Evolutionary conservation across 148 eudicot genomes (phyloP).

Genomic region (Fagopyrum esculentum): DNA sequence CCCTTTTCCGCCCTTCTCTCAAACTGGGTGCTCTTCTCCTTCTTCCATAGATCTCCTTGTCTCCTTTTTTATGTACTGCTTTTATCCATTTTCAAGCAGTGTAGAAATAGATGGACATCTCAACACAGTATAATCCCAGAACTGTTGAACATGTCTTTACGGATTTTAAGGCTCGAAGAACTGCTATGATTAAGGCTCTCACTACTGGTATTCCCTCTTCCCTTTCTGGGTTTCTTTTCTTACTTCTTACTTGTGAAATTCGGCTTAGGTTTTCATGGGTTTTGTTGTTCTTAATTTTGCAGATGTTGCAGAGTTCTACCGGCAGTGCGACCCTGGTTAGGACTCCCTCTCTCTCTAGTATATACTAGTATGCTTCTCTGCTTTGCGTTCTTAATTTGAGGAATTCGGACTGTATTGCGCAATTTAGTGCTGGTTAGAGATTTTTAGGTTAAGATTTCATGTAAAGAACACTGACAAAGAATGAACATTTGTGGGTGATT

Average conservation of each 20-base stretch:
- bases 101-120: conserved; percentile 27
- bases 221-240: neutral
- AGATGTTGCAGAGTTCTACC: conserved; percentile 38
- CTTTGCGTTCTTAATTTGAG: neutral
- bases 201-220: conserved; percentile 29
- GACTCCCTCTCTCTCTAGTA: conserved; percentile 17
- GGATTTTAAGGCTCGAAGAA: conserved; percentile 54
- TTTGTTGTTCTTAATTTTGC: conserved; percentile 9
- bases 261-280: neutral
- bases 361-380: neutral
- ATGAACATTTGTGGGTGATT: neutral
- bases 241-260: no score
- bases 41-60: neutral
- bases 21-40: neutral
- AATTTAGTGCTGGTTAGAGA: neutral
- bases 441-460: neutral
- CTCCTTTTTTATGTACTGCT: neutral
- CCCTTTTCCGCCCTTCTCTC: neutral
- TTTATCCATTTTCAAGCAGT: neutral
- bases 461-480: neutral
- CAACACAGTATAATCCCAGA: conserved; percentile 38
- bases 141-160: conserved; percentile 59
- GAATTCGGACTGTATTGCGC: neutral
- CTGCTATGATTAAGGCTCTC: conserved; percentile 52
- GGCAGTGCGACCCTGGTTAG: conserved; percentile 48